phyloP scores from a whole-genome alignment of 192 early-diverging fungal genomes.

The Coemansia sp. region DNA sequence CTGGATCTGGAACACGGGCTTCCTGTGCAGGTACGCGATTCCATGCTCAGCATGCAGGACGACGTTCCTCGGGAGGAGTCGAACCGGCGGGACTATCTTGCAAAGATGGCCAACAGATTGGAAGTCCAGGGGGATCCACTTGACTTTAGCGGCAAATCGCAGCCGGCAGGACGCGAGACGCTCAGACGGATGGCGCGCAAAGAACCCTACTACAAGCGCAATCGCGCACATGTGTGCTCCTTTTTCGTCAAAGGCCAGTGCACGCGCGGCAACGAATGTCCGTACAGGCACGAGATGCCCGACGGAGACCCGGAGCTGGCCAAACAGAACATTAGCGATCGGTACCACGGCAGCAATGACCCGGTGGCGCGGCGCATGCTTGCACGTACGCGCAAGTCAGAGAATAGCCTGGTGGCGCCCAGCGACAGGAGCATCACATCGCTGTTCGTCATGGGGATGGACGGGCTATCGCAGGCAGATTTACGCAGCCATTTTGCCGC shows the following conservation, averaged over 20 bases:
- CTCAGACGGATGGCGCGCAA: constrained; percentile 83
- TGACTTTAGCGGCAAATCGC: constrained; percentile 39
- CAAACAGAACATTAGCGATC: constrained; percentile 93
- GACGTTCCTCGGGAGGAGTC: constrained; percentile 81
- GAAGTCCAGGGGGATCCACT: constrained; percentile 21
- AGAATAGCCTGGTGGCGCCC: constrained; percentile 62
- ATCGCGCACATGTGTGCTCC: constrained; percentile 89
- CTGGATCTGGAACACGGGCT: constrained; percentile 94
- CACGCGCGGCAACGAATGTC: constrained; percentile 93
- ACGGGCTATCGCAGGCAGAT: constrained; percentile 73
- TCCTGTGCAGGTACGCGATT: constrained; percentile 92
- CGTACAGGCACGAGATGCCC: constrained; percentile 95
- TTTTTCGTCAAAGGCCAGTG: constrained; percentile 96
- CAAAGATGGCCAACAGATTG: constrained; percentile 66
- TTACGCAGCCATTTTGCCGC: constrained; percentile 72
- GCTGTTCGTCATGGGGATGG: constrained; percentile 83
- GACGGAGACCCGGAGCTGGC: constrained; percentile 75
- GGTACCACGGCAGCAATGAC: constrained; percentile 94
- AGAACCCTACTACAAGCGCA: constrained; percentile 92
- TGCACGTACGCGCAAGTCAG: constrained; percentile 58
- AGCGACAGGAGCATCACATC: constrained; percentile 83
- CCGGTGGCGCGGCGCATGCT: constrained; percentile 90
- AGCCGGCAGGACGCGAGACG: constrained; percentile 58
- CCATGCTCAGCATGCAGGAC: constrained; percentile 74
- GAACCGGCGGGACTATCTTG: constrained; percentile 88